These are phyloP conservation scores for Lyophyllum atratum DNA, from an alignment of 768 basidiomycete genomes.

Conservation along the genomic window DNA sequence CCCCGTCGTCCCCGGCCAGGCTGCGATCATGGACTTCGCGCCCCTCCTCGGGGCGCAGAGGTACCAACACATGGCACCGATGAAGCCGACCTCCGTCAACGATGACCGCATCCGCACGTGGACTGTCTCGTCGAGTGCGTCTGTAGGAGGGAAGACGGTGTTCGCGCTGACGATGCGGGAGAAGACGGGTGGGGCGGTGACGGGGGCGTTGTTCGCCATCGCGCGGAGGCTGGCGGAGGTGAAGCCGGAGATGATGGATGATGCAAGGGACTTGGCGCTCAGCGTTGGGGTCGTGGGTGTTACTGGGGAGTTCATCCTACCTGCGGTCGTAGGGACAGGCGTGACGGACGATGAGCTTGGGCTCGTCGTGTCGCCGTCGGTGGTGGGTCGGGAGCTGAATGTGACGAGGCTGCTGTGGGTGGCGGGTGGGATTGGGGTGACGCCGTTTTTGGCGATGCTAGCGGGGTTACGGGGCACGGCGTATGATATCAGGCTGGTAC, in stretches of 20 bases:
- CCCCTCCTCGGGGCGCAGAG: slow-evolving; percentile 46
- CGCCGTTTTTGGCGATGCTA: slow-evolving; percentile 63
- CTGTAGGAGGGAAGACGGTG: neutral
- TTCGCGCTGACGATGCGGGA: slow-evolving; percentile 58
- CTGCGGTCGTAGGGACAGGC: slow-evolving; percentile 5
- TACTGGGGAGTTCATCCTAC: slow-evolving; percentile 51
- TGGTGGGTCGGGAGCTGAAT: neutral
- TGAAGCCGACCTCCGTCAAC: slow-evolving; percentile 46
- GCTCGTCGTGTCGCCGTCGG: slow-evolving; percentile 5
- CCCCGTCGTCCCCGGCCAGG: slow-evolving; percentile 47
- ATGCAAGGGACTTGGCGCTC: slow-evolving; percentile 39
- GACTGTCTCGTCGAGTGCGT: slow-evolving; percentile 51
- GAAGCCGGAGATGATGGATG: slow-evolving; percentile 41
- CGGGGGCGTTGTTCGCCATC: slow-evolving; percentile 54
- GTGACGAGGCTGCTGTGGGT: slow-evolving; percentile 48
- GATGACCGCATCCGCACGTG: slow-evolving; percentile 68
- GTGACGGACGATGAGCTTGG: slow-evolving; percentile 16
- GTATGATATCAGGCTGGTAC: slow-evolving; percentile 45
- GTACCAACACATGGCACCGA: slow-evolving; percentile 55
- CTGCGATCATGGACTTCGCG: slow-evolving; percentile 55
- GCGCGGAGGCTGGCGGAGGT: slow-evolving; percentile 40
- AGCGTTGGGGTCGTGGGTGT: slow-evolving; percentile 52
- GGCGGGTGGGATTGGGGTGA: slow-evolving; percentile 68
- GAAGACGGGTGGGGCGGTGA: slow-evolving; percentile 55
- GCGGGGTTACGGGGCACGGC: slow-evolving; percentile 10